These are phyloP conservation scores for Panicum virgatum DNA, from an alignment of 202 grass and related monocot genomes.

Conservation along the genomic window DNA sequence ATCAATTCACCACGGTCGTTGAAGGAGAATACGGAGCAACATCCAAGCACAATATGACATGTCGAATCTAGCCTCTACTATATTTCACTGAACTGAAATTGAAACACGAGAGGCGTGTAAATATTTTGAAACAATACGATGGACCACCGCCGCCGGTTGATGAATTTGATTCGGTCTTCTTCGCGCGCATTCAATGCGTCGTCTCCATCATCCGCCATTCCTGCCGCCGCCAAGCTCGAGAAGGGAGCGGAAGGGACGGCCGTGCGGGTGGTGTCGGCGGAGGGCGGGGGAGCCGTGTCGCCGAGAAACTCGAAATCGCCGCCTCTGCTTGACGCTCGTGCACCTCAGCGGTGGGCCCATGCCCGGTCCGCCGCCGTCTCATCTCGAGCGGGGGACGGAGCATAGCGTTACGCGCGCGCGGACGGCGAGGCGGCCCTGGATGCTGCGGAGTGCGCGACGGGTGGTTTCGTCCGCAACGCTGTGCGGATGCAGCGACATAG, in stretches of 20 bases:
- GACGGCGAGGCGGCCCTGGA: background rate
- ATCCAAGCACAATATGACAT: no score
- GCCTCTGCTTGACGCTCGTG: conserved; percentile 8
- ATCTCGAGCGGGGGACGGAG: background rate
- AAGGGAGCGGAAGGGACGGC: background rate
- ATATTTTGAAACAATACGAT: background rate
- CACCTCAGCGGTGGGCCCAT: background rate
- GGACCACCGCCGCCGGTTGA: background rate
- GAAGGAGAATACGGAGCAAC: no score
- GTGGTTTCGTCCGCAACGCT: background rate
- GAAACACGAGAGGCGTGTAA: no score
- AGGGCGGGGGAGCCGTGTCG: background rate
- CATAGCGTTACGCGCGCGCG: background rate
- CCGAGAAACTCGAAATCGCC: background rate
- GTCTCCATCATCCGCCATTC: background rate
- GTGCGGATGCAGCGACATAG: background rate
- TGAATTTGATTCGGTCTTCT: background rate
- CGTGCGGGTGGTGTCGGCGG: background rate
- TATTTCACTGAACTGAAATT: no score
- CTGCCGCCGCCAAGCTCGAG: background rate
- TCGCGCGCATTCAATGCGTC: background rate
- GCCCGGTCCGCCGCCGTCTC: background rate
- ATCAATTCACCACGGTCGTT: no score
- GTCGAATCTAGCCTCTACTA: no score
- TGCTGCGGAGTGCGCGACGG: background rate